A percentile compares a stretch with the other conserved stretches of the same genome.
phyloP scores from a whole-genome alignment of 768 basidiomycete genomes.

The Rhizopogon sp. region DNA sequence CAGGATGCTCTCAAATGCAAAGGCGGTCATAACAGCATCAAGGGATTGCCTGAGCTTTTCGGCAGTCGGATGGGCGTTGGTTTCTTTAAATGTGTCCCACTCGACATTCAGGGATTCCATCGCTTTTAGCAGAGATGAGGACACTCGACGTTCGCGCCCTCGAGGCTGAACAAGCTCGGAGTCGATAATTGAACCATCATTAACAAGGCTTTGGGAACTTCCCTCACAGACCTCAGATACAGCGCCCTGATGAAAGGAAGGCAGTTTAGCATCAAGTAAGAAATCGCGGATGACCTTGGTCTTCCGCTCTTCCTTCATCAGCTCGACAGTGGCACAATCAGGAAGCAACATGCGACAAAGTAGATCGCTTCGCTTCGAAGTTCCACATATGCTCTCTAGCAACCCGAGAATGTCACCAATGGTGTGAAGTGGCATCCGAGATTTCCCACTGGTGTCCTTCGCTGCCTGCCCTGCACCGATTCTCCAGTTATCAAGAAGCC shows the following conservation, averaged over 20 bases:
- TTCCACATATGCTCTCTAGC: slow-evolving; percentile 59
- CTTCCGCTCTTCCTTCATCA: slow-evolving; percentile 52
- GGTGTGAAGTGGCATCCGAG: slow-evolving; percentile 46
- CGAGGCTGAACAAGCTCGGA: slow-evolving; percentile 41
- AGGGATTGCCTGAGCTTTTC: slow-evolving; percentile 64
- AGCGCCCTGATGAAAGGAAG: slow-evolving; percentile 27
- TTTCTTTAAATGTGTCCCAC: slow-evolving; percentile 40
- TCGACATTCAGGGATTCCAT: slow-evolving; percentile 47
- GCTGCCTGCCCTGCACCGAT: slow-evolving; percentile 33
- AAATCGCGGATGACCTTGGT: slow-evolving; percentile 65
- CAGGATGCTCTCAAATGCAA: slow-evolving; percentile 68
- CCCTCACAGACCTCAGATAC: background rate
- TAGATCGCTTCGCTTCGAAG: slow-evolving; percentile 41
- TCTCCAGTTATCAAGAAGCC: slow-evolving; percentile 75
- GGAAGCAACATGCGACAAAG: slow-evolving; percentile 57
- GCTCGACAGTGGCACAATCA: slow-evolving; percentile 58
- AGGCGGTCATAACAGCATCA: slow-evolving; percentile 61
- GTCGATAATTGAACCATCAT: slow-evolving; percentile 1
- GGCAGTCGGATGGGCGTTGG: slow-evolving; percentile 38
- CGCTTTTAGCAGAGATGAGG: slow-evolving; percentile 56
- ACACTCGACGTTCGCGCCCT: slow-evolving; percentile 57
- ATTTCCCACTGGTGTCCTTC: slow-evolving; percentile 29
- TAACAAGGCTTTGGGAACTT: background rate
- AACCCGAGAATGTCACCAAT: slow-evolving; percentile 59
- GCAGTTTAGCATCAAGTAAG: slow-evolving; percentile 60